A percentile compares a stretch with the other conserved stretches of the same genome.
phyloP scores from a whole-genome alignment of 768 basidiomycete species.

The Macrolepiota albuminosa region DNA sequence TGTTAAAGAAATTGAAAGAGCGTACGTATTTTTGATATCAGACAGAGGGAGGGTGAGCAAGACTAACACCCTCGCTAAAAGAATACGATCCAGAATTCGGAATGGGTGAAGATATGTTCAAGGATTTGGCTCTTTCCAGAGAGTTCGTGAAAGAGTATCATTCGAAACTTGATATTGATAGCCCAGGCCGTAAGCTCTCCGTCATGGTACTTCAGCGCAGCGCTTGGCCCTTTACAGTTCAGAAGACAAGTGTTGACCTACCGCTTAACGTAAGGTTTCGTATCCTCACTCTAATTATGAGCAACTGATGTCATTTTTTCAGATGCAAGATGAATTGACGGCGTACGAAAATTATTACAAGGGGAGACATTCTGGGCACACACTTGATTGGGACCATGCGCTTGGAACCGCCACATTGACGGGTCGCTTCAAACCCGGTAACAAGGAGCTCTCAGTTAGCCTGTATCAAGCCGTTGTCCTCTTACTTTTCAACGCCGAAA shows the following conservation, averaged over 20 bases:
- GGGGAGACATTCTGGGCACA: conserved; percentile 67
- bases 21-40: conserved; percentile 29
- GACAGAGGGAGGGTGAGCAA: neutral
- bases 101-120: conserved; percentile 95
- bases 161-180: conserved; percentile 33
- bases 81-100: conserved; percentile 96
- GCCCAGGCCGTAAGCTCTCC: conserved; percentile 45
- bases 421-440: conserved; percentile 59
- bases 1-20: conserved; percentile 84
- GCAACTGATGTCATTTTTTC: conserved; percentile 10
- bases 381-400: conserved; percentile 82
- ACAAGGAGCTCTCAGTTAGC: conserved; percentile 87
- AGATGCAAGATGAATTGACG: conserved; percentile 74
- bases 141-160: conserved; percentile 71
- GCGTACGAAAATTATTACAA: conserved; percentile 72
- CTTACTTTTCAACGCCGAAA: conserved; percentile 75
- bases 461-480: conserved; percentile 88
- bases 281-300: conserved; percentile 8
- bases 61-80: conserved; percentile 22
- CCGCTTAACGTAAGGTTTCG: conserved; percentile 42
- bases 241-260: conserved; percentile 46
- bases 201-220: conserved; percentile 86
- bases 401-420: conserved; percentile 79
- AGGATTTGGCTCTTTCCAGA: conserved; percentile 73
- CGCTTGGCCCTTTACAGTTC: conserved; percentile 77